These are phyloP conservation scores for Talaromyces sp. DNA, from an alignment of 2,329 filamentous ascomycete genomes.

Conservation along the genomic window DNA sequence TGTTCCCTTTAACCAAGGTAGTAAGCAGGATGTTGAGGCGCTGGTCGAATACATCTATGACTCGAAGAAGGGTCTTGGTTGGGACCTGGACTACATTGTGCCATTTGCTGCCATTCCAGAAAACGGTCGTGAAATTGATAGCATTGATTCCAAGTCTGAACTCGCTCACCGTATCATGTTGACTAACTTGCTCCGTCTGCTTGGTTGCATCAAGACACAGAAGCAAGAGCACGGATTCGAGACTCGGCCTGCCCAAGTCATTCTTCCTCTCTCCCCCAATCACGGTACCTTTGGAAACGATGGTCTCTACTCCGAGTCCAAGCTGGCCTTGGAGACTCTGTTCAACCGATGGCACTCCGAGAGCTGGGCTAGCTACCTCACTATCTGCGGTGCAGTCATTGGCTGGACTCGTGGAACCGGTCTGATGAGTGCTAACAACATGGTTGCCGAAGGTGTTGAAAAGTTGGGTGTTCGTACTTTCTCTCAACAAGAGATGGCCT, in stretches of 20 bases:
- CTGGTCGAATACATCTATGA: constrained; percentile 96
- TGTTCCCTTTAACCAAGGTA: constrained; percentile 98
- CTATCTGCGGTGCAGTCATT: constrained; percentile 96
- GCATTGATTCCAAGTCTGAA: constrained; percentile 94
- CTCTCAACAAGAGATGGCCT: constrained; percentile 99
- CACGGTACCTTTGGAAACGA: constrained; percentile 98
- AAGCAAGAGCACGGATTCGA: constrained; percentile 85
- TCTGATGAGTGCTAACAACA: constrained; percentile 96
- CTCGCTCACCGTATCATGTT: constrained; percentile 98
- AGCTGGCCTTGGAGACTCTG: constrained; percentile 91
- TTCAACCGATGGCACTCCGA: constrained; percentile 99
- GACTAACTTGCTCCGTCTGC: constrained; percentile 88
- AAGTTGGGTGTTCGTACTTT: constrained; percentile 96
- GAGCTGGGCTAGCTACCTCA: constrained; percentile 95
- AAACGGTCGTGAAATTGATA: constrained; percentile 95
- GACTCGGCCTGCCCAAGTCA: constrained; percentile 93
- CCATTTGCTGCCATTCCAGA: constrained; percentile 97
- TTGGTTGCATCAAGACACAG: constrained; percentile 85
- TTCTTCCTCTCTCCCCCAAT: constrained; percentile 92
- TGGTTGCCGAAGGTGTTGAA: constrained; percentile 95
- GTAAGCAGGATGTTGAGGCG: constrained; percentile 94
- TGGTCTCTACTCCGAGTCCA: constrained; percentile 96
- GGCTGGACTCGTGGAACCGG: constrained; percentile 98
- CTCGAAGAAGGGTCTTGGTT: constrained; percentile 89
- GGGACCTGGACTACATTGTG: constrained; percentile 94